Percentiles rank a stretch among this genome's conserved stretches.
Conservation (phyloP, 2,329 filamentous ascomycete species). For the Fusarium secorum region DNA sequence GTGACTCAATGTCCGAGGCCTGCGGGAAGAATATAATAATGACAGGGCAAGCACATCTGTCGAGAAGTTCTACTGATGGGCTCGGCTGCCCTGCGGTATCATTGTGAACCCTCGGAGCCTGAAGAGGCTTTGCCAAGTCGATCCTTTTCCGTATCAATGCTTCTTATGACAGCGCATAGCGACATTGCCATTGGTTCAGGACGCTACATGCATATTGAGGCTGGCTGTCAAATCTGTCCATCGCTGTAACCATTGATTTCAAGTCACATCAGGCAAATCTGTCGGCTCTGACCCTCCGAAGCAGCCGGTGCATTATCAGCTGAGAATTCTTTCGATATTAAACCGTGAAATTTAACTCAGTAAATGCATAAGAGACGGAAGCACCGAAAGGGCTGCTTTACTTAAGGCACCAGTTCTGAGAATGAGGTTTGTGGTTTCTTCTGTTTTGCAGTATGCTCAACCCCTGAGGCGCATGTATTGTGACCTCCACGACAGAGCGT, state of each 20-base stretch:
- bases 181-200: constrained; percentile 2
- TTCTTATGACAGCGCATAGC: background rate
- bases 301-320: constrained; percentile 15
- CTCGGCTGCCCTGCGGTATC: background rate
- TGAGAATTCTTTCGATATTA: background rate
- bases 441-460: background rate
- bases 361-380: background rate
- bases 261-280: constrained; percentile 10
- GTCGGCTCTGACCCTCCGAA: constrained; percentile 11
- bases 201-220: constrained; percentile 36
- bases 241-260: constrained; percentile 15
- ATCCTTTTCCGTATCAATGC: background rate
- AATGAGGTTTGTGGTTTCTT: background rate
- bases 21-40: background rate
- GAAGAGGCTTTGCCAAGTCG: background rate
- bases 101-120: background rate
- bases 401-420: too few species aligned
- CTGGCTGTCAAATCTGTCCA: constrained; percentile 12
- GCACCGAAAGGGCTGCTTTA: background rate
- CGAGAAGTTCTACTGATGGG: background rate
- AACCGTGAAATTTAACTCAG: background rate
- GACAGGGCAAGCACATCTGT: background rate
- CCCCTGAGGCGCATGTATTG: background rate
- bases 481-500: background rate
- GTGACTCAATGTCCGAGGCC: background rate